A percentile compares a stretch with the other conserved stretches of the same genome.
These are phyloP conservation scores for Suillus luteus DNA, from an alignment of 768 basidiomycete genomes.

Conservation along the genomic window DNA sequence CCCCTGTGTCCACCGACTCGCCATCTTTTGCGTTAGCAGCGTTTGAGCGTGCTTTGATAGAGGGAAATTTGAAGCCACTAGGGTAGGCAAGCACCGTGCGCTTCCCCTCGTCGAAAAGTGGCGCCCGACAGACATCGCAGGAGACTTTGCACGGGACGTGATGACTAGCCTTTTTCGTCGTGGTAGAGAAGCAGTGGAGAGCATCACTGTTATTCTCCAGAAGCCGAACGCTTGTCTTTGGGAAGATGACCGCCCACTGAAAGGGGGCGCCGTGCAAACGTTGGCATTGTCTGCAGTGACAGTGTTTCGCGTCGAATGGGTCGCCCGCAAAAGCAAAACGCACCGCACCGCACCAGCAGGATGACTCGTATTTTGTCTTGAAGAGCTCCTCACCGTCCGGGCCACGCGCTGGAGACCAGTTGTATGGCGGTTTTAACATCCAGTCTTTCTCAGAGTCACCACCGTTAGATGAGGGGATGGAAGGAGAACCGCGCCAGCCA, in stretches of 20 bases:
- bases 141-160: slow-evolving; percentile 38
- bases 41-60: not conserved
- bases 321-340: slow-evolving; percentile 35
- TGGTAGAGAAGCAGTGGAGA: slow-evolving; percentile 35
- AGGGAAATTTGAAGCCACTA: slow-evolving; percentile 29
- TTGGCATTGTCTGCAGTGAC: slow-evolving; percentile 36
- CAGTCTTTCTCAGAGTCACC: slow-evolving; percentile 29
- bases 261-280: slow-evolving; percentile 34
- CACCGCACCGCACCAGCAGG: slow-evolving; percentile 36
- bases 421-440: slow-evolving; percentile 34
- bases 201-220: slow-evolving; percentile 28
- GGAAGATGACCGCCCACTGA: slow-evolving; percentile 39
- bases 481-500: slow-evolving; percentile 8
- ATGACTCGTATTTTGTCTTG: slow-evolving; percentile 15
- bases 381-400: slow-evolving; percentile 11
- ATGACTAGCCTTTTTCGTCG: slow-evolving; percentile 18
- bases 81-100: slow-evolving; percentile 35
- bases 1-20: not conserved
- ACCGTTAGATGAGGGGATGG: slow-evolving; percentile 16
- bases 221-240: slow-evolving; percentile 36
- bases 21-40: not conserved
- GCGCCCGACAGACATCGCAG: slow-evolving; percentile 33
- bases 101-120: slow-evolving; percentile 37
- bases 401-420: slow-evolving; percentile 26
- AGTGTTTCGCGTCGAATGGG: slow-evolving; percentile 36